Conservation (phyloP, 139 green algal genomes). For the Chlorokybus atmophyticus region DNA sequence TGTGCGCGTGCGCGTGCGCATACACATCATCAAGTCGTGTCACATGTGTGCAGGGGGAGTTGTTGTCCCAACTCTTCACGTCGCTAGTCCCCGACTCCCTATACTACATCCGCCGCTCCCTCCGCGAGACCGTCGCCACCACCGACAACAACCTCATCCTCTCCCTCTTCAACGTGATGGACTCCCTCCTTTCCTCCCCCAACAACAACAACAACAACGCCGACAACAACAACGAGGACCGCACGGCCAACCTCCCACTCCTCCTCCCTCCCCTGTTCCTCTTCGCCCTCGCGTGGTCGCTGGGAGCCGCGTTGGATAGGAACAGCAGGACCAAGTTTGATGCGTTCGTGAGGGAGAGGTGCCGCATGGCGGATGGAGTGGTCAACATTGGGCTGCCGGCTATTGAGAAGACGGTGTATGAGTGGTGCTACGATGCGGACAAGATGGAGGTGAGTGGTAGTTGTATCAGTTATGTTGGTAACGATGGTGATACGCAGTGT, state of each 20-base stretch:
- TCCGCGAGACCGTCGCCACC: slow-evolving; percentile 61
- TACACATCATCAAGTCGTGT: too few relatives aligned
- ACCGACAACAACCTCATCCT: slow-evolving; percentile 45
- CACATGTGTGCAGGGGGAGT: slow-evolving; percentile 1
- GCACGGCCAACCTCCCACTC: slow-evolving; percentile 1
- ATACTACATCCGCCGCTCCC: slow-evolving; percentile 42
- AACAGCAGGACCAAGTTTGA: slow-evolving; percentile 43
- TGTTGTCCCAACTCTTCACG: slow-evolving; percentile 39
- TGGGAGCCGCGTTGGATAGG: slow-evolving; percentile 56
- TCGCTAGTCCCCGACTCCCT: slow-evolving; percentile 45
- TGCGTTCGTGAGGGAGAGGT: slow-evolving; percentile 25
- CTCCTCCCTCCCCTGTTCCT: slow-evolving; percentile 49
- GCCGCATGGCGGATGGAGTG: too few relatives aligned
- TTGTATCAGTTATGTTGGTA: too few relatives aligned
- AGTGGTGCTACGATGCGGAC: slow-evolving; percentile 49
- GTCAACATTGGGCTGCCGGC: too few relatives aligned
- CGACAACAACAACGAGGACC: background rate
- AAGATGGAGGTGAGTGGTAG: too few relatives aligned
- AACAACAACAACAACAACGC: background rate
- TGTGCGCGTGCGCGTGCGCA: too few relatives aligned
- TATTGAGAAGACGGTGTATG: too few relatives aligned
- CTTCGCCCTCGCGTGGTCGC: slow-evolving; percentile 57
- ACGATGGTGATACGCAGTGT: too few relatives aligned
- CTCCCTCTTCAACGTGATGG: slow-evolving; percentile 58
- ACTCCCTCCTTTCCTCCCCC: slow-evolving; percentile 30